Conservation (phyloP, 2,329 filamentous ascomycete species). For the Aspergillus fischeri region DNA sequence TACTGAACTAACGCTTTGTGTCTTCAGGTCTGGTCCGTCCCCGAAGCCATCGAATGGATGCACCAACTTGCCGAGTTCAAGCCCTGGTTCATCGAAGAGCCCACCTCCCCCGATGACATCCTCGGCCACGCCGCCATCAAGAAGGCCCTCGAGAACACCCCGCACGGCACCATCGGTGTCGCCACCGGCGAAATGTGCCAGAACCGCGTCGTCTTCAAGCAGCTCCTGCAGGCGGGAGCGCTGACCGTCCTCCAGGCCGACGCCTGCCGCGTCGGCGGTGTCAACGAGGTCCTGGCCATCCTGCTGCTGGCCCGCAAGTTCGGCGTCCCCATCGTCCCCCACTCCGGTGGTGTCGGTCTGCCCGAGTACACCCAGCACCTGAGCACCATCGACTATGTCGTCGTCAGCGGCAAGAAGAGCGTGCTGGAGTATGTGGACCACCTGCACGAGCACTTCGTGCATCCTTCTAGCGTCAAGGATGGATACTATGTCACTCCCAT, state of each 20-base stretch:
- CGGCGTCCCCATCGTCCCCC: slow-evolving; percentile 77
- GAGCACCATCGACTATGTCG: slow-evolving; percentile 88
- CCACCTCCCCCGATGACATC: slow-evolving; percentile 84
- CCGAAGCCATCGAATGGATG: slow-evolving; percentile 86
- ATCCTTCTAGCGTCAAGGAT: slow-evolving; percentile 74
- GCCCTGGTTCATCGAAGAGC: slow-evolving; percentile 88
- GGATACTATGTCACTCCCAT: slow-evolving; percentile 84
- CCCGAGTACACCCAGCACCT: slow-evolving; percentile 94
- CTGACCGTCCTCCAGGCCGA: slow-evolving; percentile 89
- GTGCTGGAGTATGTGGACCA: slow-evolving; percentile 91
- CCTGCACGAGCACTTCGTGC: slow-evolving; percentile 86
- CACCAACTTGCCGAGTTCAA: slow-evolving; percentile 74
- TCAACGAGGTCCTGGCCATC: slow-evolving; percentile 90
- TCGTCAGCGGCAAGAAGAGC: slow-evolving; percentile 73
- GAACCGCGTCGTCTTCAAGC: slow-evolving; percentile 92
- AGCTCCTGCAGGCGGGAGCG: slow-evolving; percentile 72
- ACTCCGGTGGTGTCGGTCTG: slow-evolving; percentile 83
- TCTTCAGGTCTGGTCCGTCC: slow-evolving; percentile 71
- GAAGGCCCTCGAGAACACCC: slow-evolving; percentile 62
- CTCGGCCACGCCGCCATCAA: slow-evolving; percentile 82
- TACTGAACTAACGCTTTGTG: not conserved
- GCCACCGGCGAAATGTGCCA: slow-evolving; percentile 95
- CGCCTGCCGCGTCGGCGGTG: slow-evolving; percentile 81
- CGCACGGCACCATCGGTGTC: slow-evolving; percentile 66
- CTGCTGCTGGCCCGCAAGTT: slow-evolving; percentile 69